These are phyloP conservation scores for Heliamphora pulchella DNA, from an alignment of 179 eudicot species.

Conservation along the genomic window DNA sequence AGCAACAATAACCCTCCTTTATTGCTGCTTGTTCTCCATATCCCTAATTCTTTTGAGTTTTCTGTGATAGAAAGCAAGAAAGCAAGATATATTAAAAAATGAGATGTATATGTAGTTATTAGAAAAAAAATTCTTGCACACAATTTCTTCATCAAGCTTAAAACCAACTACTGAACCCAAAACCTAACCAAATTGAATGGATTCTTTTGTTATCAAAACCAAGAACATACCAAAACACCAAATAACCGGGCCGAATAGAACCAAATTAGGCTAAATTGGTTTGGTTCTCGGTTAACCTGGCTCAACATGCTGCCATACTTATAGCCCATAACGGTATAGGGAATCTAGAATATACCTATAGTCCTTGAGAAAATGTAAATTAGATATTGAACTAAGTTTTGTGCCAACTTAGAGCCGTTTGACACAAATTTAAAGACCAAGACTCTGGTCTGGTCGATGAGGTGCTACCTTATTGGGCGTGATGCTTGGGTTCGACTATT, in stretches of 20 bases:
- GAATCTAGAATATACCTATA: too few species aligned
- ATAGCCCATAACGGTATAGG: too few species aligned
- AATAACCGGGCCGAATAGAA: background rate
- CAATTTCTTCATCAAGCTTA: background rate
- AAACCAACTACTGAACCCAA: background rate
- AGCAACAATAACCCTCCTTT: background rate
- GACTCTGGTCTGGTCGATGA: too few species aligned
- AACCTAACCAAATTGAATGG: background rate
- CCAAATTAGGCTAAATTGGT: background rate
- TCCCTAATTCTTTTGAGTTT: background rate
- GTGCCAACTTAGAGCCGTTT: too few species aligned
- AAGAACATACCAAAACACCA: background rate
- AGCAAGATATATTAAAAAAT: background rate
- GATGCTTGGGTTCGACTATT: too few species aligned
- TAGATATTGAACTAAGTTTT: too few species aligned
- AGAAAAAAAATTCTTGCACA: background rate
- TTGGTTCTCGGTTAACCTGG: background rate
- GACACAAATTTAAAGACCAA: too few species aligned
- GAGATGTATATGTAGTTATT: background rate
- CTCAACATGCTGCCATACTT: too few species aligned
- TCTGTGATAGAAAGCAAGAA: slow-evolving; percentile 6
- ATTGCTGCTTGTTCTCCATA: slow-evolving; percentile 2
- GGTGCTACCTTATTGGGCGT: too few species aligned
- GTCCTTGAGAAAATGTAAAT: too few species aligned
- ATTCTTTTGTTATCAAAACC: background rate